phyloP scores from a whole-genome alignment of 2,329 filamentous ascomycete species.

The Ophiostoma pallidulum region DNA sequence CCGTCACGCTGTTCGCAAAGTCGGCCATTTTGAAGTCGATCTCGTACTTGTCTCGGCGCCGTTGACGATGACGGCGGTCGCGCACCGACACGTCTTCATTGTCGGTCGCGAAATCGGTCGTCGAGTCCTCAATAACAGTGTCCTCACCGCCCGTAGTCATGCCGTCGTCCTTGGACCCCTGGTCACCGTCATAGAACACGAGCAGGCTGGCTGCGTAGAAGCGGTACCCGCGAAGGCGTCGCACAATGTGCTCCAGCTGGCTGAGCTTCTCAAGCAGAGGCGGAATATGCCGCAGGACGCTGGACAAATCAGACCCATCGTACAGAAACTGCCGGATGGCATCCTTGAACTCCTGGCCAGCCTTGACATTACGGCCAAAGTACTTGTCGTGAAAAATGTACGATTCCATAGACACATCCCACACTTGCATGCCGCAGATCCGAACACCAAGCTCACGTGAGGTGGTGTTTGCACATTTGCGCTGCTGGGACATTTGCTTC shows the following conservation, averaged over 20 bases:
- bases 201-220: constrained; percentile 93
- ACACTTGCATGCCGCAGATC: constrained; percentile 92
- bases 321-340: constrained; percentile 85
- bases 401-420: constrained; percentile 72
- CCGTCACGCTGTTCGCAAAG: constrained; percentile 94
- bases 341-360: constrained; percentile 78
- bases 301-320: constrained; percentile 72
- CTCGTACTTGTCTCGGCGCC: constrained; percentile 37
- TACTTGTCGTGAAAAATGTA: constrained; percentile 99
- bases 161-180: constrained; percentile 30
- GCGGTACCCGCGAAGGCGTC: constrained; percentile 70
- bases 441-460: constrained; percentile 85
- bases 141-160: constrained; percentile 40
- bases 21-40: constrained; percentile 97
- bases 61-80: constrained; percentile 15
- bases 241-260: constrained; percentile 74
- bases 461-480: constrained; percentile 87
- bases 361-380: constrained; percentile 80
- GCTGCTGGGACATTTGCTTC: constrained; percentile 85
- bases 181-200: constrained; percentile 91
- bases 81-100: constrained; percentile 35
- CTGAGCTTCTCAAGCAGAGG: constrained; percentile 75
- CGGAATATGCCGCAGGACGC: constrained; percentile 79
- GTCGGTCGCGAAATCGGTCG: constrained; percentile 49
- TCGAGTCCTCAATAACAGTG: constrained; percentile 45